Conservation (phyloP, 139 green algal genomes). For the Chlamydomonas applanata region DNA sequence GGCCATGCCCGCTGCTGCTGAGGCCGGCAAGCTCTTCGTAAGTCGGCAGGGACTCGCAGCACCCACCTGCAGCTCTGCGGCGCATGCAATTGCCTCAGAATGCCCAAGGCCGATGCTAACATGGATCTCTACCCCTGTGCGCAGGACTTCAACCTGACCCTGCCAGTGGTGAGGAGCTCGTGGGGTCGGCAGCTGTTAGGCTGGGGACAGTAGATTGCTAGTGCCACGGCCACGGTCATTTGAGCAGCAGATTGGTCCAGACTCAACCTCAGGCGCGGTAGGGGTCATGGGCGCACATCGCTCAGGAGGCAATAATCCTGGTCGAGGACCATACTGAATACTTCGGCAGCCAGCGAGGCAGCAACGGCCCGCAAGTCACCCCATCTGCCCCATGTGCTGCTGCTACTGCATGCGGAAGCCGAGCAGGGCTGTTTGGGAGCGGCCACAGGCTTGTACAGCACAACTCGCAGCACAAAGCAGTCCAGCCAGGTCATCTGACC, state of each 20-base stretch:
- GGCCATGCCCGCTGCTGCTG: constrained; percentile 69
- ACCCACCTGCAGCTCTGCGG: neutral
- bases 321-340: too few species aligned
- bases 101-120: neutral
- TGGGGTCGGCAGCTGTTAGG: neutral
- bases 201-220: too few species aligned
- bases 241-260: too few species aligned
- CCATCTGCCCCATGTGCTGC: neutral
- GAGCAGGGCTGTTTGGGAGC: constrained; percentile 36
- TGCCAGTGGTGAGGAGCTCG: constrained; percentile 37
- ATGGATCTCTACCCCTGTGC: constrained; percentile 11
- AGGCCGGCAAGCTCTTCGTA: constrained; percentile 70
- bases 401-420: neutral
- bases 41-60: neutral
- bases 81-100: neutral
- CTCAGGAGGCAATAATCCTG: too few species aligned
- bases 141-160: constrained; percentile 79
- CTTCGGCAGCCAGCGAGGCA: too few species aligned
- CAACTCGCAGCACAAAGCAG: neutral
- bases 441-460: too few species aligned
- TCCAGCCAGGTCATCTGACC: too few species aligned
- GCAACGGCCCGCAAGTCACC: too few species aligned
- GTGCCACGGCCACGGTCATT: too few species aligned
- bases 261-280: too few species aligned
- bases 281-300: too few species aligned